Evolutionary conservation across 257 asterid genomes (phyloP), one percentile per base, ranked within the genome.

Genomic region (Solanum bulbocastanum): DNA sequence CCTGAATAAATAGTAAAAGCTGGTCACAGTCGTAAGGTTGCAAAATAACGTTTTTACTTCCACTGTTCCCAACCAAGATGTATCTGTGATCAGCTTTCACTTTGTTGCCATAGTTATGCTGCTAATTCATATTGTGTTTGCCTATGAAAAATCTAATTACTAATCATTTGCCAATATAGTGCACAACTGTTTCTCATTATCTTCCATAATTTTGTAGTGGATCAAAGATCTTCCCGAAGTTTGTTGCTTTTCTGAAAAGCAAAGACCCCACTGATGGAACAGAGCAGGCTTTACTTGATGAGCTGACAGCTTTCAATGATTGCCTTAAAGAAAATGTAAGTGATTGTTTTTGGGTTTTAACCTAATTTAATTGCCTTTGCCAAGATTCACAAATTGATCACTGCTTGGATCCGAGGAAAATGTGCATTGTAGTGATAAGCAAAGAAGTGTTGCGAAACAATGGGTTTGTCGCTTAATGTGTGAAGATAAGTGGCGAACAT

Each of bases 161-260:
- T 46, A 49, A 81, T 16, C 52, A 6, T 30, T 40, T 66, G 25
- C 33, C 87, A 27, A 36, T 42, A 40, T 86, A 30, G n/a, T 30
- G 36, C 20, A 8, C 40, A 37, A 40, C 15, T 32, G 68, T 35
- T 52, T 86, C 44, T 85, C 75, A 72, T 30, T 62, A 86, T 86
- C 78, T 35, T 36, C 23, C 85, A 23, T 85, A n/a, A 42, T 87
- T n/a, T 91, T 92, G 92, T 88, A 97, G 99, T 76, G 99, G 99
- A 46, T 94, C 96, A 27, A 95, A 96, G 94, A 96, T 97, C 90
- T 97, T 97, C 92, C 91, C 99, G 23, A 87, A 95, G 68, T 97
- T 95, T 91, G 88, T 96, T 92, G 99, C 94, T n/a, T 95, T 97
- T 75, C 95, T 97, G 86, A 97, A 93, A 91, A 97, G 99, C 98